Evolutionary conservation across 345 rosid genomes (phyloP), one percentile per base, ranked within the genome.

Genomic region (Eucalyptus pauciflora): DNA sequence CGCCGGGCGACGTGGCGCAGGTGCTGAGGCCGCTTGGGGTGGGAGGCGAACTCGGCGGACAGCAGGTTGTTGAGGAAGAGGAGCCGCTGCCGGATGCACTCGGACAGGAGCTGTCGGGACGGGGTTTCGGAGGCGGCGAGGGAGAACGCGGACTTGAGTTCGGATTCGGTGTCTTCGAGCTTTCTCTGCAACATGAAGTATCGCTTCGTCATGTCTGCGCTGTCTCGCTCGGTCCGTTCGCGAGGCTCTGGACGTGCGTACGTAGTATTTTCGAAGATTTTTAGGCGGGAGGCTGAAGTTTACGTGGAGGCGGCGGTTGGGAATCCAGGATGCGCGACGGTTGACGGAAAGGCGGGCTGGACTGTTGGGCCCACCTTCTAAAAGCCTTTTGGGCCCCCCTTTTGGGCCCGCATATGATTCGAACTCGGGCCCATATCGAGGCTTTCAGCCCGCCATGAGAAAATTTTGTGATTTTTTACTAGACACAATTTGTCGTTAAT

Each of bases 1-100:
- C 93, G 90, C 33, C 37, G 86, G 31, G 86, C 37, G 50, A 93
- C 48, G 58, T 88, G 91, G 50, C 27, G 88, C 91, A 92, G 90
- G 88, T 92, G 90, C 62, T 60, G 89, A 7, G 92, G 54, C 87
- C 92, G 89, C 60, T 52, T 83, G 3, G 94, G 92, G 79, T 56
- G 86, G 16, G 93, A 94, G 8, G 93, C 81, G n/a, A 90, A 62
- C 87, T 94, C 96, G 5, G 95, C 91, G 2, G 94, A 91, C 29
- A 94, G 51, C 18, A 94, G 91, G 54, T 71, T 94, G 50, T 87
- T 92, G 25, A 94, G 50, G 88, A 94, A 94, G 37, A 85, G 62
- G 86, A 94, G 88, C 5, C 92, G 85, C 49, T 92, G 94, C n/a
- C 90, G 90, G 69, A 94, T 88, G 89, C 91, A 92, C 83, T 91